Base-by-base conservation (phyloP, 2,329 filamentous ascomycete genomes). In the Pseudogymnoascus sp. region DNA sequence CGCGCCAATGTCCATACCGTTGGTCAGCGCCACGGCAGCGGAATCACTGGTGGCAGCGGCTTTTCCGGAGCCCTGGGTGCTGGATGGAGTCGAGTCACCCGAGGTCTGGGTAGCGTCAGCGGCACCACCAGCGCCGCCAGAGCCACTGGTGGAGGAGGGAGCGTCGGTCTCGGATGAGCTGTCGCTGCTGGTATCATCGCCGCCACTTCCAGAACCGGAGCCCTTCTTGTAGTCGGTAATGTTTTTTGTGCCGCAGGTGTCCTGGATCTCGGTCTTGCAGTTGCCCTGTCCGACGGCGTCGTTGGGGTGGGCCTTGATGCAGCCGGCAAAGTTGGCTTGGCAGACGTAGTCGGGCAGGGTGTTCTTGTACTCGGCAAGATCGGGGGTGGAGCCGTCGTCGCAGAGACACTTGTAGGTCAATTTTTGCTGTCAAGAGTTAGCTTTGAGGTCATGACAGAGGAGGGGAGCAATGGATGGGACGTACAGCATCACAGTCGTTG, bases 281-380 rank as follows among this genome's bases (percentile, higher is more conserved):
- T 71, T 63, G 60, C 73, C 66, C 67, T 81, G 77, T 60, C 72
- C 75, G 63, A 77, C 70, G 41, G 75, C 71, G 64, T 81, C 74
- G 64, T 79, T 72, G 66, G 77, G 73, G 68, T 79, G 68, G 62
- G 72, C 69, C 29, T 65, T n/a, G 63, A 80, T 77, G 69, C 80
- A 82, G 66, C 80, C 75, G 24, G 65, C 67, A 69, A 73, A 82
- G 74, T 78, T 81, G 65, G 73, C 74, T 68, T 79, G 69, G 76
- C 85, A 88, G 72, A 84, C 78, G 72, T 77, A 85, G 73, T 77
- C 83, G 41, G 84, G 84, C 58, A 88, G 74, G 24, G 83, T 84
- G 72, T 82, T 74, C 60, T 73, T 67, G 74, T 85, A 88, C 67
- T 77, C 74, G 63, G 75, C 71, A 67, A 85, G 77, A 21, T 36